Evolutionary conservation across 164 flowering plant species (phyloP).

Genomic region (Echeveria elegans): DNA sequence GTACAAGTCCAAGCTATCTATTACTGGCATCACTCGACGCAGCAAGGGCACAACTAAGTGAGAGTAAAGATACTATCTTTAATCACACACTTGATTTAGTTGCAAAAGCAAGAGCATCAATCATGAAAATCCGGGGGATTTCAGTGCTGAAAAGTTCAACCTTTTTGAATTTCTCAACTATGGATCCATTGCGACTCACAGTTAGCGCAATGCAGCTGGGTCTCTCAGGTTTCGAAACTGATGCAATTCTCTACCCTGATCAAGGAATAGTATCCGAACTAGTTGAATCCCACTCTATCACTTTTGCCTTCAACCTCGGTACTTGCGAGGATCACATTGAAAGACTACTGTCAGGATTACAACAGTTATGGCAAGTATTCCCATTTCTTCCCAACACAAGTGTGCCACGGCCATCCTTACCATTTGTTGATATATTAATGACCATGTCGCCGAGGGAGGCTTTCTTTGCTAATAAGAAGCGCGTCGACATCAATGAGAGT

Average conservation of each 20-base stretch:
- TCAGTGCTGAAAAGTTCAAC: slow-evolving; percentile 15
- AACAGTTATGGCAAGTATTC: slow-evolving; percentile 10
- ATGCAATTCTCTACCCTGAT: slow-evolving; percentile 18
- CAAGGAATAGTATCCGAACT: slow-evolving; percentile 24
- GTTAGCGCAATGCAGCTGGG: slow-evolving; percentile 25
- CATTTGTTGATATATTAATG: slow-evolving; percentile 31
- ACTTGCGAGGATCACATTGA: slow-evolving; percentile 23
- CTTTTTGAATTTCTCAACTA: slow-evolving; percentile 16
- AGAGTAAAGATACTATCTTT: slow-evolving; percentile 20
- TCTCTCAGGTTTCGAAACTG: slow-evolving; percentile 33
- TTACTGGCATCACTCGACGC: slow-evolving; percentile 37
- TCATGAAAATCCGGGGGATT: slow-evolving; percentile 17
- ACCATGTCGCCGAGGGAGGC: slow-evolving; percentile 63
- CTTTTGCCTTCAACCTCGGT: slow-evolving; percentile 28
- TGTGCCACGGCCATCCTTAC: slow-evolving; percentile 11
- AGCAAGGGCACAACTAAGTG: slow-evolving; percentile 30
- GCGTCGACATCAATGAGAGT: slow-evolving; percentile 22
- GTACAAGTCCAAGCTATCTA: slow-evolving; percentile 33
- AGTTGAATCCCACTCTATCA: slow-evolving; percentile 23
- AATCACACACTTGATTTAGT: slow-evolving; percentile 21
- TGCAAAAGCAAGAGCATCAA: slow-evolving; percentile 12
- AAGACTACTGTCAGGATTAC: slow-evolving; percentile 22
- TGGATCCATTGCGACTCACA: slow-evolving; percentile 31
- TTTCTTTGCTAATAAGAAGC: slow-evolving; percentile 52
- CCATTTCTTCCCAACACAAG: neutral